A percentile compares a stretch with the other conserved stretches of the same genome.
phyloP scores from a whole-genome alignment of 345 rosid species.

The Gossypium turneri region DNA sequence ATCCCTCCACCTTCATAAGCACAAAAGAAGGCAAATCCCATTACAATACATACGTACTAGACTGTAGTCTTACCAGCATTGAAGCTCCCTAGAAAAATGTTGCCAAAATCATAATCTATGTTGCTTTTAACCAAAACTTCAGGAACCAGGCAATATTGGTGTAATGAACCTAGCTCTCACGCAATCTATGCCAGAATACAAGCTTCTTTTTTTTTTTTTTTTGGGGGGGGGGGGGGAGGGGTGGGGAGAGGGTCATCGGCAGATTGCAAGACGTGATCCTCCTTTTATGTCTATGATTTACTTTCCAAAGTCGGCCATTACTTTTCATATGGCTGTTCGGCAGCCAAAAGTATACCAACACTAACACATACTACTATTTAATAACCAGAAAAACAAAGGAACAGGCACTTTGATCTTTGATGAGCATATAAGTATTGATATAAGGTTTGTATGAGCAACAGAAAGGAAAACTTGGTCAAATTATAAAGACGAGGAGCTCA shows the following conservation, averaged over 20 bases:
- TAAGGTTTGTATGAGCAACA: not conserved
- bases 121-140: not conserved
- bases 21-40: not conserved
- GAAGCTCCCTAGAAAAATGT: not conserved
- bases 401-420: not conserved
- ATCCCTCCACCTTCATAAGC: not conserved
- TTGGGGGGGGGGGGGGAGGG: too few relatives aligned
- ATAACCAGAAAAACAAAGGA: not conserved
- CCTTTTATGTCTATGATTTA: not conserved
- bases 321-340: not conserved
- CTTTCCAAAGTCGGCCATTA: not conserved
- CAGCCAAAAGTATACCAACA: not conserved
- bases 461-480: conserved; percentile 10
- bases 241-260: not conserved
- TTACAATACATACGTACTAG: not conserved
- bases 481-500: not conserved
- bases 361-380: not conserved
- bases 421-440: not conserved
- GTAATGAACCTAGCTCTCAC: not conserved
- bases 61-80: not conserved
- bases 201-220: too few relatives aligned
- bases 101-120: not conserved
- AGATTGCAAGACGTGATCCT: not conserved
- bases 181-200: not conserved
- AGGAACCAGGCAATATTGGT: not conserved